Conservation (phyloP, 1,284 basidiomycete genomes). For the Moesziomyces sp. region DNA sequence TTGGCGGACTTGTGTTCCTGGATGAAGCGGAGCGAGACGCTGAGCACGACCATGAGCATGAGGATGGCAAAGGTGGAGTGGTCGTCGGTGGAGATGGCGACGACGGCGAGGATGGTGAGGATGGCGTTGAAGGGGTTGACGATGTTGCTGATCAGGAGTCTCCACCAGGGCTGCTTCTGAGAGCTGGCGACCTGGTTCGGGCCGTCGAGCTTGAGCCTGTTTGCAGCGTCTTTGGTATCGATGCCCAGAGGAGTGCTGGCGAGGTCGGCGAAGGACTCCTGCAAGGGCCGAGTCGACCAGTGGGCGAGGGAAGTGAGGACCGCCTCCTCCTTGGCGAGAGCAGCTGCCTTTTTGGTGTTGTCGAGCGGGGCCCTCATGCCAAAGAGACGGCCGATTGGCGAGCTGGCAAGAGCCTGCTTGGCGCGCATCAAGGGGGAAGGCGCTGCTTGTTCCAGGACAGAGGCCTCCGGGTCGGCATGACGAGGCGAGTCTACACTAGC, state of each 20-base stretch:
- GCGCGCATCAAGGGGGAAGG: background rate
- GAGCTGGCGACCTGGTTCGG: constrained; percentile 10
- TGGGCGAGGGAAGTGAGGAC: constrained; percentile 2
- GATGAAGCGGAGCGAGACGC: constrained; percentile 8
- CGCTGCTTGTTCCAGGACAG: background rate
- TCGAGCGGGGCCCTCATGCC: constrained; percentile 4
- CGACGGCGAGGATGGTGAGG: constrained; percentile 11
- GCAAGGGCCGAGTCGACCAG: constrained; percentile 3
- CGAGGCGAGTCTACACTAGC: background rate
- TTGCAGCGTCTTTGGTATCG: constrained; percentile 4
- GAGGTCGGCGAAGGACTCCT: constrained; percentile 2
- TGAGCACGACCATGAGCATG: constrained; percentile 12
- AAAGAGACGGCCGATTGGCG: constrained; percentile 4
- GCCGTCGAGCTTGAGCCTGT: constrained; percentile 8
- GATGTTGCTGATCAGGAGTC: constrained; percentile 11
- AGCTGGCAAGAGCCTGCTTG: constrained; percentile 2
- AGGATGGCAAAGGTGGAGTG: constrained; percentile 12
- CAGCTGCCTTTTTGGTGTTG: constrained; percentile 6
- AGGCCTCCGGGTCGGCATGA: constrained; percentile 3
- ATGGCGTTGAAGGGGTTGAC: constrained; percentile 13
- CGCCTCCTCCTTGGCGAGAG: constrained; percentile 7
- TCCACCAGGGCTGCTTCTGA: constrained; percentile 9
- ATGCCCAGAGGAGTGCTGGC: constrained; percentile 3
- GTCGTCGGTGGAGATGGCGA: constrained; percentile 11
- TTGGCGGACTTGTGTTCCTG: constrained; percentile 12